phyloP scores from a whole-genome alignment of 768 basidiomycete species.

The Thelephora aurantiotincta region DNA sequence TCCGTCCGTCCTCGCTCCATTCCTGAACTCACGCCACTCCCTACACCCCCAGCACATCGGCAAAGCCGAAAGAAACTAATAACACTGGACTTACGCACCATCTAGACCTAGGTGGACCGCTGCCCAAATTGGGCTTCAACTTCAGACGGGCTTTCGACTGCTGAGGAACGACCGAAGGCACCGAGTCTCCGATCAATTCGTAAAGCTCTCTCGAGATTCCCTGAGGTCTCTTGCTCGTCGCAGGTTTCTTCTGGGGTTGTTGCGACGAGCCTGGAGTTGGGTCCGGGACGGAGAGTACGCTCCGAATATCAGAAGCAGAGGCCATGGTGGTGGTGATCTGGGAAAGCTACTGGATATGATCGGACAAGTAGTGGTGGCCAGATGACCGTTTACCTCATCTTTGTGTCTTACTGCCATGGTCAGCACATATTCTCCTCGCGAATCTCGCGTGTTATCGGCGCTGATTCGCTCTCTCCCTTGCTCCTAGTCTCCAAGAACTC shows the following conservation, averaged over 20 bases:
- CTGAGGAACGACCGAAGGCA: slow-evolving; percentile 71
- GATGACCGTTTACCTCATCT: too few relatives aligned
- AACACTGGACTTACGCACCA: slow-evolving; percentile 35
- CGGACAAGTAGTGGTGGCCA: too few relatives aligned
- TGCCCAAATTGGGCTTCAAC: slow-evolving; percentile 68
- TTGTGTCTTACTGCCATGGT: too few relatives aligned
- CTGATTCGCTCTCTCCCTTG: background rate
- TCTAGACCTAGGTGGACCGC: slow-evolving; percentile 39
- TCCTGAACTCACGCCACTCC: slow-evolving; percentile 66
- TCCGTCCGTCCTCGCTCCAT: slow-evolving; percentile 50
- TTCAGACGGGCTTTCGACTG: slow-evolving; percentile 74
- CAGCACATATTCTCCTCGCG: too few relatives aligned
- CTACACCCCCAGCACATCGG: slow-evolving; percentile 21
- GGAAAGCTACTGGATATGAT: too few relatives aligned
- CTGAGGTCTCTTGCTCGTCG: slow-evolving; percentile 55
- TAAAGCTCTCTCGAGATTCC: slow-evolving; percentile 91
- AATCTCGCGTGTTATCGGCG: background rate
- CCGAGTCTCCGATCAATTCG: slow-evolving; percentile 88
- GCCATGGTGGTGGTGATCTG: slow-evolving; percentile 34
- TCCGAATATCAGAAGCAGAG: slow-evolving; percentile 72
- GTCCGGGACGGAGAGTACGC: slow-evolving; percentile 52
- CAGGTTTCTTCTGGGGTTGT: slow-evolving; percentile 29
- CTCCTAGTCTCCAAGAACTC: slow-evolving; percentile 34
- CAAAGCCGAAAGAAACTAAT: background rate
- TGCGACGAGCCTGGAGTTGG: slow-evolving; percentile 24